These are phyloP conservation scores for Metroxylon sagu DNA, from an alignment of 176 grass and related monocot species.

Conservation along the genomic window DNA sequence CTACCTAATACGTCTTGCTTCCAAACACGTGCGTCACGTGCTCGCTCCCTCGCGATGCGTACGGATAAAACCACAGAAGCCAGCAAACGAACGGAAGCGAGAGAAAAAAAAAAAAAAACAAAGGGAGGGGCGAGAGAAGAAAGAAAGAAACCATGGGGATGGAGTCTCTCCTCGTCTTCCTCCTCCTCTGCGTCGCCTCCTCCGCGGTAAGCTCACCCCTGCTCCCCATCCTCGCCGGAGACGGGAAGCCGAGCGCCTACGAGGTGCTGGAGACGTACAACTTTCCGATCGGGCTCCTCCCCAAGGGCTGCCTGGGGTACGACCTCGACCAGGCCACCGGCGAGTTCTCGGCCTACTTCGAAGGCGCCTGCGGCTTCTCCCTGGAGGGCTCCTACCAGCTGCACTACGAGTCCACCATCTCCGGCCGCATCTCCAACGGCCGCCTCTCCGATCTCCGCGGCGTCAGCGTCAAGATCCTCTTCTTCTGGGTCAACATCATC, in stretches of 20 bases:
- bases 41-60: no score
- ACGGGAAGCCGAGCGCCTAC: conserved; percentile 54
- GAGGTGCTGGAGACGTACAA: conserved; percentile 54
- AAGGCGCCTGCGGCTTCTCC: conserved; percentile 57
- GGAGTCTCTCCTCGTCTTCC: background rate
- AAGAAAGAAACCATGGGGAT: no score
- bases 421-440: conserved; percentile 47
- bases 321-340: conserved; percentile 51
- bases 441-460: conserved; percentile 49
- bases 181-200: conserved; percentile 6
- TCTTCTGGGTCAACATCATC: conserved; percentile 88
- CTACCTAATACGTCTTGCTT: no score
- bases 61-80: no score
- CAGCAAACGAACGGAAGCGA: no score
- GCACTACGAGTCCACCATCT: conserved; percentile 56
- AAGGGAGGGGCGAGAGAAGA: no score
- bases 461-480: conserved; percentile 81
- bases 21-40: no score
- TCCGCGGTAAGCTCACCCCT: background rate
- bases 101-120: no score
- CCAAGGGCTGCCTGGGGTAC: conserved; percentile 57
- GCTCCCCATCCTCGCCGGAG: background rate
- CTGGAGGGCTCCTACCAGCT: conserved; percentile 84
- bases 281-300: conserved; percentile 75
- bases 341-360: conserved; percentile 59